phyloP scores from a whole-genome alignment of 805 yeast species.

The Candida taoyuanica region DNA sequence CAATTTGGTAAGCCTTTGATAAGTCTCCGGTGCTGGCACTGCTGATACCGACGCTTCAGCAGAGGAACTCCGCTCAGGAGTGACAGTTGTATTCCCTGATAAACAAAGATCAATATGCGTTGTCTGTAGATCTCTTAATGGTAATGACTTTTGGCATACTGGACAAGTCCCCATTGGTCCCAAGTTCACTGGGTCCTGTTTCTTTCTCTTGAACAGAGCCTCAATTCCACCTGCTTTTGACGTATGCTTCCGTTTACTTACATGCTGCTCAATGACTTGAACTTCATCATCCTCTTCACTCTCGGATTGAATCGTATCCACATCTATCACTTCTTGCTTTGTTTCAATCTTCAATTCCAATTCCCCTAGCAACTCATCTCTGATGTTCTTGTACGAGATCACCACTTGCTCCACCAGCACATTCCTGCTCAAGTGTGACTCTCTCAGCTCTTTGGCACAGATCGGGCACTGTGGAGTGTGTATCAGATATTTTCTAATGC shows the following conservation, averaged over 20 bases:
- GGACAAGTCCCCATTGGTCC: constrained; percentile 53
- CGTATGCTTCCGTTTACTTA: constrained; percentile 20
- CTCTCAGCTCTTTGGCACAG: constrained; percentile 67
- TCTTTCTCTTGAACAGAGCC: constrained; percentile 17
- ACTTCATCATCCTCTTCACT: constrained; percentile 22
- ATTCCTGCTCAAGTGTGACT: constrained; percentile 63
- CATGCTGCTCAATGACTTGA: constrained; percentile 26
- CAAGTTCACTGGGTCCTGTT: constrained; percentile 2
- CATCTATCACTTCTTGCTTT: constrained; percentile 25
- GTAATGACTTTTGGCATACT: constrained; percentile 49
- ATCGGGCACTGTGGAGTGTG: constrained; percentile 65
- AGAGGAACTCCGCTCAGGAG: background rate
- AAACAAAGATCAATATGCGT: constrained; percentile 59
- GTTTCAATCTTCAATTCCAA: background rate
- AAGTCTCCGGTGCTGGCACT: constrained; percentile 23
- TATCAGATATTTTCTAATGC: constrained; percentile 71
- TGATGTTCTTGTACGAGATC: constrained; percentile 41
- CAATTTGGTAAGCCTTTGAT: constrained; percentile 52
- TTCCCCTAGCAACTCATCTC: constrained; percentile 34
- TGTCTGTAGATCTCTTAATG: constrained; percentile 46
- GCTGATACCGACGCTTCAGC: constrained; percentile 16
- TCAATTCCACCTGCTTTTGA: constrained; percentile 15
- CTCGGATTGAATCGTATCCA: constrained; percentile 15
- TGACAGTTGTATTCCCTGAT: constrained; percentile 23
- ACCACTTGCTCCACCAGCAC: constrained; percentile 69